These are phyloP conservation scores for Aureobasidium pullulans DNA, from an alignment of 2,329 filamentous ascomycete species.

Conservation along the genomic window DNA sequence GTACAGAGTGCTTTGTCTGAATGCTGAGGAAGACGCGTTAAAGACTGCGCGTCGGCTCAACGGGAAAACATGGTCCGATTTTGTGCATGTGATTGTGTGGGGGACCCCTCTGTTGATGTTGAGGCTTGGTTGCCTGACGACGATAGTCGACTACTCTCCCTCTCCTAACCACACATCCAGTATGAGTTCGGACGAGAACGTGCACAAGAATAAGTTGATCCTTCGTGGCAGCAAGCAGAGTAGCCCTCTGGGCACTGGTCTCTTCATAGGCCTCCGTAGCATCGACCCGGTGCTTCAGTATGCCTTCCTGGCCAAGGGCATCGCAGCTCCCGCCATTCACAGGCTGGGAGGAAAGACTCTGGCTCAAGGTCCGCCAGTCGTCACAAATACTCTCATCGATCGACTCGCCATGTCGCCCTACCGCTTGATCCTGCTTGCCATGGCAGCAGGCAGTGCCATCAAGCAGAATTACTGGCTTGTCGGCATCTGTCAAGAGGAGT, in stretches of 20 bases:
- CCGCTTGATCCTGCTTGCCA: constrained; percentile 44
- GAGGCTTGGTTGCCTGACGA: neutral
- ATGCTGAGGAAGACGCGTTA: neutral
- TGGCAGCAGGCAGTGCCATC: constrained; percentile 44
- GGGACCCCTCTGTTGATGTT: neutral
- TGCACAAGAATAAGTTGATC: constrained; percentile 26
- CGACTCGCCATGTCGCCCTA: constrained; percentile 43
- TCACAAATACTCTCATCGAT: constrained; percentile 36
- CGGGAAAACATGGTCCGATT: neutral
- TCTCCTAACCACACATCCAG: neutral
- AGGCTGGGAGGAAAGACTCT: constrained; percentile 39
- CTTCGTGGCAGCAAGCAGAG: constrained; percentile 34
- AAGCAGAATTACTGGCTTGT: constrained; percentile 53
- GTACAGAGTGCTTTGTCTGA: neutral
- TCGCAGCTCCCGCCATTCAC: constrained; percentile 37
- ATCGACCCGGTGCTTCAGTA: constrained; percentile 44
- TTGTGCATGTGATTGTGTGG: constrained; percentile 1
- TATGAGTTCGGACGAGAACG: constrained; percentile 15
- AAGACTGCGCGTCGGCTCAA: neutral
- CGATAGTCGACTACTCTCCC: neutral
- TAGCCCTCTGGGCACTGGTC: constrained; percentile 30
- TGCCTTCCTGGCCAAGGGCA: constrained; percentile 38
- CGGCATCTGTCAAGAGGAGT: constrained; percentile 42
- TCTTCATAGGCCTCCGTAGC: constrained; percentile 41
- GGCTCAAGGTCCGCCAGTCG: constrained; percentile 33